Base-by-base conservation (phyloP, 352 stramenopile genomes). In the Phytophthora sojae region DNA sequence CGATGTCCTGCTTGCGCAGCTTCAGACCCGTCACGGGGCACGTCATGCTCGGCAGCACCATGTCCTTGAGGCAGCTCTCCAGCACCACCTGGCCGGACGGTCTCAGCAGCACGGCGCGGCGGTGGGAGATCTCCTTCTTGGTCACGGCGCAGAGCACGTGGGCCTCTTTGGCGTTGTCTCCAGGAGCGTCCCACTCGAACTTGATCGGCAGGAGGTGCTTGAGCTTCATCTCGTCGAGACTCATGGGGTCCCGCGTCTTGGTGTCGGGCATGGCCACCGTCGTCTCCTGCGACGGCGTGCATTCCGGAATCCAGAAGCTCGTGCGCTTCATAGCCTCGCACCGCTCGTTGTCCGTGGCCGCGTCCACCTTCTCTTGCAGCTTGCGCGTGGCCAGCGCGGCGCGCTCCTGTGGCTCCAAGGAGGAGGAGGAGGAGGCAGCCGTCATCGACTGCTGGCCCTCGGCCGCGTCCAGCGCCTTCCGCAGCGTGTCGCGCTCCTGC, bases 141-240 rank as follows among this genome's bases (percentile, higher is more conserved):
- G 81, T 94, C 35, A 96, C 81, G 0, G 85, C 86, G 69, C 88
- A 95, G 42, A 92, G 69, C 57, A 93, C 83, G 2, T 47, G 69
- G 8, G 57, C 37, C 29, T 78, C 77, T 6, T 61, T 42, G 32
- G 32, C 32, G 9, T 39, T 39, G 39, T 47, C 30, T 17, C 54
- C 30, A 26, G 61, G 61, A 1, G 69, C 57, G 42, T 83, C 75
- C 84, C 89, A 94, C 39, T 93, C 85, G 49, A 95, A 90, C 69
- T 96, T 93, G 60, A 94, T 77, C 0, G 89, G 89, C 88, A 96
- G 93, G 29, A 96, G 69, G 61, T 96, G 86, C 64, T 96, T 96
- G 66, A 95, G 82, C 72, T 94, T 95, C 75, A 96, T 85, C 56
- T 86, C 75, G 14, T 93, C 84, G 17, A 88, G 71, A 77, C 85